Percentiles rank a stretch among this genome's conserved stretches.
Conservation (phyloP, 2,329 filamentous ascomycete species). For the Sordariomycetes sp. region DNA sequence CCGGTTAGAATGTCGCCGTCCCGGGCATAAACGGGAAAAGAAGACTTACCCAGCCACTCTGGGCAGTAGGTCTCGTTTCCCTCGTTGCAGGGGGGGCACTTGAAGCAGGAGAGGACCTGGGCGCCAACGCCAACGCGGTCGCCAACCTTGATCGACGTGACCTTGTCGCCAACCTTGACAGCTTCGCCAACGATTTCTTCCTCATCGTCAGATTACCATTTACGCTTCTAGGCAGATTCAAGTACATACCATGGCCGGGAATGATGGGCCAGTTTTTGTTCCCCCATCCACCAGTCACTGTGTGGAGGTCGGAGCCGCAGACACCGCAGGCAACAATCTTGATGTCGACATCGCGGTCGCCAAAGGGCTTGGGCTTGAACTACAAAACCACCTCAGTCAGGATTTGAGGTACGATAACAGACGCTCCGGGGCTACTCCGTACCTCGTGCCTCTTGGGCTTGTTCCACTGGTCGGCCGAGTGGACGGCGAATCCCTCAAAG, state of each 20-base stretch:
- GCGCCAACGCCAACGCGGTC: slow-evolving; percentile 50
- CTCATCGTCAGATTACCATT: background rate
- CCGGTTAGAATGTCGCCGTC: slow-evolving; percentile 4
- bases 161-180: slow-evolving; percentile 29
- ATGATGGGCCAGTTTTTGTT: slow-evolving; percentile 37
- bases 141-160: slow-evolving; percentile 38
- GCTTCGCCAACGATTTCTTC: slow-evolving; percentile 35
- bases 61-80: slow-evolving; percentile 30
- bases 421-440: background rate
- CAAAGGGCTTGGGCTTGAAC: slow-evolving; percentile 60
- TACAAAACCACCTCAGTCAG: slow-evolving; percentile 15
- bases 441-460: slow-evolving; percentile 9
- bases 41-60: slow-evolving; percentile 15
- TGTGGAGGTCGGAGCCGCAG: slow-evolving; percentile 52
- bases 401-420: background rate
- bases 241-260: slow-evolving; percentile 37
- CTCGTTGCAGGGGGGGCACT: slow-evolving; percentile 26
- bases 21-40: background rate
- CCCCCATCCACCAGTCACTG: slow-evolving; percentile 46
- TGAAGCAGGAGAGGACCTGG: slow-evolving; percentile 42
- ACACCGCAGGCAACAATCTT: slow-evolving; percentile 60
- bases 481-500: slow-evolving; percentile 10
- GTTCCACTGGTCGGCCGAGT: slow-evolving; percentile 9
- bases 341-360: slow-evolving; percentile 61
- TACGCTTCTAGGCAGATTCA: background rate